Evolutionary conservation across 345 rosid genomes (phyloP).

Genomic region (Corchorus olitorius): DNA sequence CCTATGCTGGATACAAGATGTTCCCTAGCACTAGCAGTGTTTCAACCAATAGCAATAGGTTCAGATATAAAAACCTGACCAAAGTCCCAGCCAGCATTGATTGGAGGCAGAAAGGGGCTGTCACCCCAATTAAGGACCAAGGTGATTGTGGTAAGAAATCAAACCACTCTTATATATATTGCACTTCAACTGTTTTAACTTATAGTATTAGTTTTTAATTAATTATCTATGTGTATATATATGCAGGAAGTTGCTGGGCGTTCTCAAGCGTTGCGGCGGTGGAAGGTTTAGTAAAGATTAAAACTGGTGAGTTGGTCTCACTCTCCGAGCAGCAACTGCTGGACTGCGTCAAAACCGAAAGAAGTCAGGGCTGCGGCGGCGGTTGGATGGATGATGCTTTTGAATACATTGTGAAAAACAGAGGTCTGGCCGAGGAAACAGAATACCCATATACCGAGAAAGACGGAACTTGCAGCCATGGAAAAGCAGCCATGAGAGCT

Average conservation of each 20-base stretch:
- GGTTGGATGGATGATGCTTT: conserved; percentile 39
- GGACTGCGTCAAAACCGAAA: conserved; percentile 38
- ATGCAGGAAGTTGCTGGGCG: conserved; percentile 23
- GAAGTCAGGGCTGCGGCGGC: conserved; percentile 28
- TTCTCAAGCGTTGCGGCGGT: conserved; percentile 17
- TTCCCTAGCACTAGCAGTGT: not conserved
- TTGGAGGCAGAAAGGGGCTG: conserved; percentile 45
- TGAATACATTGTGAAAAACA: conserved; percentile 23
- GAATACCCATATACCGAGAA: conserved; percentile 26
- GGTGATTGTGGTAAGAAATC: conserved; percentile 39
- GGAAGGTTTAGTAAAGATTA: conserved; percentile 48
- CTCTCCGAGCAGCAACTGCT: conserved; percentile 62
- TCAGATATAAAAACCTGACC: conserved; percentile 30
- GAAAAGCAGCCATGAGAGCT: conserved; percentile 16
- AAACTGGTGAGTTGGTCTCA: conserved; percentile 40
- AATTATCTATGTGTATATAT: conserved; percentile 3
- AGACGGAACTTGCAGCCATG: conserved; percentile 23
- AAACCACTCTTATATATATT: not conserved
- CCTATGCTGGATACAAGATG: conserved; percentile 32
- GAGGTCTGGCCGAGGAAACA: conserved; percentile 32
- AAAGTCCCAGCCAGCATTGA: conserved; percentile 28
- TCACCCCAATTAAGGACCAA: conserved; percentile 42
- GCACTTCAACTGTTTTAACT: not conserved
- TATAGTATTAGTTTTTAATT: conserved; percentile 9
- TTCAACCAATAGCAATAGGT: conserved; percentile 11